Base-by-base conservation (phyloP, 2,329 filamentous ascomycete species). In the Hirsutella rhossiliensis region DNA sequence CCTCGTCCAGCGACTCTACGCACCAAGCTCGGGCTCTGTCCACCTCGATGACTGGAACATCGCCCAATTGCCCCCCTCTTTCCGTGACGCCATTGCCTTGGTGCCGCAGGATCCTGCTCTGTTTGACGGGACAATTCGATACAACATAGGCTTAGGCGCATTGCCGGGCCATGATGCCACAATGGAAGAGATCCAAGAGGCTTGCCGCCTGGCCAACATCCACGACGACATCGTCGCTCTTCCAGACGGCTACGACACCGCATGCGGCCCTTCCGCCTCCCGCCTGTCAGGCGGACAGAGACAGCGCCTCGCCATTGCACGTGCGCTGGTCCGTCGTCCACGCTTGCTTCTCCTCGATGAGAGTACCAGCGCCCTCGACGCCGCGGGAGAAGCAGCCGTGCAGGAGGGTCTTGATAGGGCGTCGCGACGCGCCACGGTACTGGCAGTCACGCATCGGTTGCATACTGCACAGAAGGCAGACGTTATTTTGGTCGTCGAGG, bases 281-380 rank as follows among this genome's bases (percentile, higher is more conserved):
- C 73, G 81, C 19, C 62, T 94, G 3, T 88, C 83, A 0, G 86
- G 86, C 3, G 87, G 87, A 0, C 86, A 94, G 58, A 77, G 80
- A 15, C 87, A 94, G 59, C 74, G 86, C 1, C 63, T 94, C 12
- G 80, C 81, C 1, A 89, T 94, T 55, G 86, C 87, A 0, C 72
- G 87, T 23, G 85, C 86, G 0, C 68, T 90, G 2, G 73, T 88
- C 3, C 74, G 86, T 0, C 73, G 76, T 48, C 87, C 87, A 0
- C 73, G 80, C 40, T 69, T 94, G 2, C 62, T 94, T 15, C 73
- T 94, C 36, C 69, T 94, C 1, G 87, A 94, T 53, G 87, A 94
- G 66, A 84, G 84, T 23, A 94, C 87, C 0, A 84, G 79, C 32
- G 83, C 82, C 4, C 69, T 94, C 3, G 87, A 94, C 54, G 75